These are phyloP conservation scores for Xylariaceae sp. DNA, from an alignment of 2,329 filamentous ascomycete genomes.

Conservation along the genomic window DNA sequence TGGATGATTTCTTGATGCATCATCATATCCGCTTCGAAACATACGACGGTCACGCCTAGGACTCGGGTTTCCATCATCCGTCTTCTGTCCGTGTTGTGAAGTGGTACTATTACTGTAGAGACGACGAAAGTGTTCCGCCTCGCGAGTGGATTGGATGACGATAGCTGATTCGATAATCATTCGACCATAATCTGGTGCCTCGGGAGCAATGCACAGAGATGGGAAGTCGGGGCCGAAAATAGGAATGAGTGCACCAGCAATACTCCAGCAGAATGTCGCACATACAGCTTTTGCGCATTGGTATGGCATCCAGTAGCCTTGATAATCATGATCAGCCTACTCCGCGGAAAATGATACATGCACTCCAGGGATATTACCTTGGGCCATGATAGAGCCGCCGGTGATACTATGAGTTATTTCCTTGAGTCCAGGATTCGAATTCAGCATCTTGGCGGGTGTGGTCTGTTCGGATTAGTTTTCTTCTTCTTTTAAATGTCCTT, in stretches of 20 bases:
- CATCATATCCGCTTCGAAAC: slow-evolving; percentile 27
- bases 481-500: neutral
- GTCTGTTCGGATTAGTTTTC: slow-evolving; percentile 55
- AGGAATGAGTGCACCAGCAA: slow-evolving; percentile 82
- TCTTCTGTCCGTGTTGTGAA: slow-evolving; percentile 5
- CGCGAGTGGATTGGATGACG: slow-evolving; percentile 49
- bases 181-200: slow-evolving; percentile 60
- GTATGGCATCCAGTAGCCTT: slow-evolving; percentile 97
- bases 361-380: slow-evolving; percentile 58
- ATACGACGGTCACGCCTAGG: slow-evolving; percentile 28
- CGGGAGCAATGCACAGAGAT: slow-evolving; percentile 62
- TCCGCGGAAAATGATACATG: neutral
- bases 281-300: slow-evolving; percentile 82
- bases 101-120: slow-evolving; percentile 30
- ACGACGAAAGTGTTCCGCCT: slow-evolving; percentile 45
- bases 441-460: slow-evolving; percentile 78
- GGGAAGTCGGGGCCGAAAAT: slow-evolving; percentile 86
- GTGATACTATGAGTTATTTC: slow-evolving; percentile 95
- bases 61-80: slow-evolving; percentile 13
- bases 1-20: slow-evolving; percentile 17
- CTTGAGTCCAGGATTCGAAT: slow-evolving; percentile 74
- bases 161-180: slow-evolving; percentile 64
- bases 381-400: slow-evolving; percentile 82
- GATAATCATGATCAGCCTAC: slow-evolving; percentile 2
- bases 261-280: slow-evolving; percentile 82